Base-by-base conservation (phyloP, 1,284 basidiomycete genomes). In the Moesziomyces sp. region DNA sequence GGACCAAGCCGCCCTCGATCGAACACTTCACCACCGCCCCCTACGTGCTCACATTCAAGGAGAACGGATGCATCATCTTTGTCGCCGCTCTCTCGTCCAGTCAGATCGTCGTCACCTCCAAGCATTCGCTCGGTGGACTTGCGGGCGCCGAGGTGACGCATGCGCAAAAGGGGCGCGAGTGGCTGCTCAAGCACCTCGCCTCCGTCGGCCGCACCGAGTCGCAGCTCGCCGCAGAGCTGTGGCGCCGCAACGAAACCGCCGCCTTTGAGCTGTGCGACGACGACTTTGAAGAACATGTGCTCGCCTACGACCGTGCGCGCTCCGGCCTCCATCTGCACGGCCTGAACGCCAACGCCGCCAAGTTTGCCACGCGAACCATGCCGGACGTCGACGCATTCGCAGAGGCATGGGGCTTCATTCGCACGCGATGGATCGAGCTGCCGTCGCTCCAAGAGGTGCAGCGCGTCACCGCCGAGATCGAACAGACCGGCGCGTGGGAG, bases 41-140 rank as follows among this genome's bases (percentile, higher is more conserved):
- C 0, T 99, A 97, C 81, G 90, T 90, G 7, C 87, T 99, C 16
- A 94, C 96, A 0, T 88, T 96, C 69, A 99, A 99, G 85, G 94
- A 93, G 1, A 99, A 99, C 72, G 97, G 96, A 2, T 99, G 97
- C 84, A 94, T 99, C 84, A 97, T 99, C 78, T 94, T 99, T 85
- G 91, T 99, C 77, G 91, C 93, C 0, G 91, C 97, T 0, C 87
- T 99, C 4, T 91, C 91, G 0, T 88, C 90, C 0, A 85, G 86
- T 0, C 89, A 92, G 73, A 86, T 99, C 1, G 83, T 99, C 14
- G 89, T 98, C 58, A 94, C 94, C 0, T 97, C 94, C 0, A 99
- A 99, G 84, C 95, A 95, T 47, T 76, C 79, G 7, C 53, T 82
- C 11, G 82, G 78, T 8, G n/a, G 47, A 0, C 63, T 61, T n/a